A percentile compares a stretch with the other conserved stretches of the same genome.
Conservation (phyloP, 2,329 filamentous ascomycete genomes). For the Raffaelea deltoideospora region DNA sequence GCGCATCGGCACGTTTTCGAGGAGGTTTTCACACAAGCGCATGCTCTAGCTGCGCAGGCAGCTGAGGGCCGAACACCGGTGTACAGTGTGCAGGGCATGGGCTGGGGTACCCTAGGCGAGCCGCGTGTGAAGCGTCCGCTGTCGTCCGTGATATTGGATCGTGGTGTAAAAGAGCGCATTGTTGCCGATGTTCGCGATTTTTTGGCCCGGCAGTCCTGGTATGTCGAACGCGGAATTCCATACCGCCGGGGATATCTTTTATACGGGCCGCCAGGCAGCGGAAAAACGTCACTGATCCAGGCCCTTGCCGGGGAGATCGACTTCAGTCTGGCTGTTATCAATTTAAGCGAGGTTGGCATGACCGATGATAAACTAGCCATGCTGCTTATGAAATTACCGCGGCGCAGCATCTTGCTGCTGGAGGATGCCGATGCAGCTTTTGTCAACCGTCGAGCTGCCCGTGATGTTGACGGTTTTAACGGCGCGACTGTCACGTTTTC, state of each 20-base stretch:
- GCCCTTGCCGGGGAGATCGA: slow-evolving; percentile 84
- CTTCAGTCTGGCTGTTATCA: slow-evolving; percentile 84
- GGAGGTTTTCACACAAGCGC: slow-evolving; percentile 75
- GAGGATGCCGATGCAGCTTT: slow-evolving; percentile 92
- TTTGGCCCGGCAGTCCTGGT: slow-evolving; percentile 66
- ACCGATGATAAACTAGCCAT: slow-evolving; percentile 82
- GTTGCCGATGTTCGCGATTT: slow-evolving; percentile 74
- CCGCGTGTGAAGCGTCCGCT: slow-evolving; percentile 76
- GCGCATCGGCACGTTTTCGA: slow-evolving; percentile 80
- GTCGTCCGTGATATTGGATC: slow-evolving; percentile 72
- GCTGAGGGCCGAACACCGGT: slow-evolving; percentile 89
- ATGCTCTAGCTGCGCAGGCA: slow-evolving; percentile 60
- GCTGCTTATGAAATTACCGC: slow-evolving; percentile 71
- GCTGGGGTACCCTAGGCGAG: slow-evolving; percentile 75
- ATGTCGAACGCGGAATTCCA: slow-evolving; percentile 84
- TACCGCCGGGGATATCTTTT: slow-evolving; percentile 82
- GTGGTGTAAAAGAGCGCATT: slow-evolving; percentile 69
- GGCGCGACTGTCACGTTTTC: slow-evolving; percentile 91
- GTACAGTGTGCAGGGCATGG: slow-evolving; percentile 69
- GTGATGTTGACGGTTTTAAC: slow-evolving; percentile 67
- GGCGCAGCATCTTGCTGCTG: slow-evolving; percentile 65
- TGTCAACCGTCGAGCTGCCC: slow-evolving; percentile 61
- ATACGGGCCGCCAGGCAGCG: slow-evolving; percentile 78
- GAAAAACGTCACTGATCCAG: slow-evolving; percentile 93
- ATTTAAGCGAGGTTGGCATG: slow-evolving; percentile 76